phyloP scores from a whole-genome alignment of 805 yeast genomes.

The Kazachstania bromeliacearum region DNA sequence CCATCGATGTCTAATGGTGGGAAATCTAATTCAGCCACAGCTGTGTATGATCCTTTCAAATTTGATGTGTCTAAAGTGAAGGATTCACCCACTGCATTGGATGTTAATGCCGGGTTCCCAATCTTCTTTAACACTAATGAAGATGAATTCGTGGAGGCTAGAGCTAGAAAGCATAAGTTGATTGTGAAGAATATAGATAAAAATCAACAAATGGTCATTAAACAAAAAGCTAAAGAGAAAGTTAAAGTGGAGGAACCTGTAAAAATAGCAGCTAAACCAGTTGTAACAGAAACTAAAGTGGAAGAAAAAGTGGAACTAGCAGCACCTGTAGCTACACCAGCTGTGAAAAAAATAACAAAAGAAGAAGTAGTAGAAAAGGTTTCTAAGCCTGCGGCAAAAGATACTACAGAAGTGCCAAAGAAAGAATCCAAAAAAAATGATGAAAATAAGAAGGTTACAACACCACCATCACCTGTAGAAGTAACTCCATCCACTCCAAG shows the following conservation, averaged over 20 bases:
- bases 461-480: neutral
- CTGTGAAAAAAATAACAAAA: neutral
- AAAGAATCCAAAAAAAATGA: conserved; percentile 1
- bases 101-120: conserved; percentile 18
- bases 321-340: neutral
- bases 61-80: conserved; percentile 19
- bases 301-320: conserved; percentile 1
- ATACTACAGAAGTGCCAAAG: neutral
- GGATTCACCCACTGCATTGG: conserved; percentile 4
- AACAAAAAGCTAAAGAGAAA: neutral
- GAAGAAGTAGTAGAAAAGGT: neutral
- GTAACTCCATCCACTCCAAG: conserved; percentile 11
- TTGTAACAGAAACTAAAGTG: neutral
- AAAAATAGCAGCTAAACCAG: neutral
- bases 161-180: conserved; percentile 17
- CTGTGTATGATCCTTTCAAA: conserved; percentile 17
- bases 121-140: conserved; percentile 25
- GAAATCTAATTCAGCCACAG: conserved; percentile 7
- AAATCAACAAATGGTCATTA: neutral
- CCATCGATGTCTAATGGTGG: conserved; percentile 3
- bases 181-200: conserved; percentile 4
- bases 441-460: conserved; percentile 1
- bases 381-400: neutral
- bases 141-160: conserved; percentile 26
- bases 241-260: neutral